A percentile compares a stretch with the other conserved stretches of the same genome.
phyloP scores from a whole-genome alignment of 768 basidiomycete genomes.

The Tylopilus felleus region DNA sequence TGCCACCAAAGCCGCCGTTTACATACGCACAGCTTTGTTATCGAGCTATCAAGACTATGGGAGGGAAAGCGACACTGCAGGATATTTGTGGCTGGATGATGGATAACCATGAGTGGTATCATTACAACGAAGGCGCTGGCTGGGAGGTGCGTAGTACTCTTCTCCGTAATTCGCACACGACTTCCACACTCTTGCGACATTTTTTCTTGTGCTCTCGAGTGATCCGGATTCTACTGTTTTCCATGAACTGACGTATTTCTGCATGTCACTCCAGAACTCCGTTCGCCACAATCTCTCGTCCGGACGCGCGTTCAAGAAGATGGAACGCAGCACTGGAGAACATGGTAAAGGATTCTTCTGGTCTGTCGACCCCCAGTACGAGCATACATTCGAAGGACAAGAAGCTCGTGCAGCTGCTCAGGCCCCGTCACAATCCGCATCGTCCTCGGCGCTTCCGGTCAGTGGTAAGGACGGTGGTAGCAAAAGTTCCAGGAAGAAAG shows the following conservation, averaged over 20 bases:
- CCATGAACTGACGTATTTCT: slow-evolving; percentile 11
- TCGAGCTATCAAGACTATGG: slow-evolving; percentile 77
- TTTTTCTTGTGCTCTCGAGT: background rate
- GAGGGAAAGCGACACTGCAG: slow-evolving; percentile 84
- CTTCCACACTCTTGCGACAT: background rate
- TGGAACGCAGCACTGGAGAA: slow-evolving; percentile 80
- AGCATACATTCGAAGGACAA: slow-evolving; percentile 68
- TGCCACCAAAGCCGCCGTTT: slow-evolving; percentile 83
- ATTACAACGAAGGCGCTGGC: slow-evolving; percentile 72
- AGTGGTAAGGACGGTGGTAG: slow-evolving; percentile 35
- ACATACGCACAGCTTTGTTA: slow-evolving; percentile 93
- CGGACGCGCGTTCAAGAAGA: slow-evolving; percentile 86
- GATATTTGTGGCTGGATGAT: slow-evolving; percentile 93
- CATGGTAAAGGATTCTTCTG: slow-evolving; percentile 92
- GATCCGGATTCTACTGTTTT: slow-evolving; percentile 1
- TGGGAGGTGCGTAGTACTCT: slow-evolving; percentile 73
- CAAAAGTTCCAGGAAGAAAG: slow-evolving; percentile 52
- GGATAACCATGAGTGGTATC: slow-evolving; percentile 87
- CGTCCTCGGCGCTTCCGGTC: slow-evolving; percentile 14
- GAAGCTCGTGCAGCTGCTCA: slow-evolving; percentile 48
- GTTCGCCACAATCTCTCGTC: slow-evolving; percentile 95
- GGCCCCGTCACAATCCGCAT: slow-evolving; percentile 24
- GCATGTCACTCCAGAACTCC: slow-evolving; percentile 60
- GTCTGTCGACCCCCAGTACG: slow-evolving; percentile 77
- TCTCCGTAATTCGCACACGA: background rate